Evolutionary conservation across 2,329 filamentous ascomycete genomes (phyloP).

Genomic region (Lizonia empirigonia): DNA sequence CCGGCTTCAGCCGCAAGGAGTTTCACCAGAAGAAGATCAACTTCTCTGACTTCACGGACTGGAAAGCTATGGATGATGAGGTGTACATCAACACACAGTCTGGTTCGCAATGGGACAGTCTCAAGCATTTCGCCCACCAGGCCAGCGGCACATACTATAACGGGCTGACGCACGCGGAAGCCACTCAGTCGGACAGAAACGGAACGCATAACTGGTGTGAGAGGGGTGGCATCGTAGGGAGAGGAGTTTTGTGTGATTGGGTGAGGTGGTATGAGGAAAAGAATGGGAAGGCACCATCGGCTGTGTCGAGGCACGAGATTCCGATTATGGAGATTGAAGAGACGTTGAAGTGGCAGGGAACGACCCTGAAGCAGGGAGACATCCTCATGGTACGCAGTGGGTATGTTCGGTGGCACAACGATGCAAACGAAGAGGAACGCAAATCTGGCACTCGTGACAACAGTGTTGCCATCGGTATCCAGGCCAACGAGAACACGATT

Average conservation of each 20-base stretch:
- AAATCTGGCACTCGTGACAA: constrained; percentile 43
- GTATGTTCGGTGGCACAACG: constrained; percentile 52
- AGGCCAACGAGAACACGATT: constrained; percentile 39
- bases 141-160: constrained; percentile 37
- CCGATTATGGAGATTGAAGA: constrained; percentile 37
- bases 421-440: constrained; percentile 32
- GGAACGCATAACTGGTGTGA: constrained; percentile 47
- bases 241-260: constrained; percentile 44
- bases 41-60: constrained; percentile 42
- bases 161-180: constrained; percentile 39
- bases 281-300: constrained; percentile 35
- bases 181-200: constrained; percentile 29
- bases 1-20: constrained; percentile 59
- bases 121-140: constrained; percentile 46
- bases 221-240: constrained; percentile 43
- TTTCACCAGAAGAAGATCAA: constrained; percentile 59
- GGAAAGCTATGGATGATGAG: constrained; percentile 41
- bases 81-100: constrained; percentile 43
- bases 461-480: constrained; percentile 41
- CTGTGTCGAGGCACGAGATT: constrained; percentile 40
- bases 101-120: constrained; percentile 45
- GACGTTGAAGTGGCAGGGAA: constrained; percentile 40
- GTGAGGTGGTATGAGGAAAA: constrained; percentile 39
- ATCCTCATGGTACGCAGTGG: constrained; percentile 50
- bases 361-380: constrained; percentile 38